These are phyloP conservation scores for Prototheca wickerhamii DNA, from an alignment of 163 green algal species.

Conservation along the genomic window DNA sequence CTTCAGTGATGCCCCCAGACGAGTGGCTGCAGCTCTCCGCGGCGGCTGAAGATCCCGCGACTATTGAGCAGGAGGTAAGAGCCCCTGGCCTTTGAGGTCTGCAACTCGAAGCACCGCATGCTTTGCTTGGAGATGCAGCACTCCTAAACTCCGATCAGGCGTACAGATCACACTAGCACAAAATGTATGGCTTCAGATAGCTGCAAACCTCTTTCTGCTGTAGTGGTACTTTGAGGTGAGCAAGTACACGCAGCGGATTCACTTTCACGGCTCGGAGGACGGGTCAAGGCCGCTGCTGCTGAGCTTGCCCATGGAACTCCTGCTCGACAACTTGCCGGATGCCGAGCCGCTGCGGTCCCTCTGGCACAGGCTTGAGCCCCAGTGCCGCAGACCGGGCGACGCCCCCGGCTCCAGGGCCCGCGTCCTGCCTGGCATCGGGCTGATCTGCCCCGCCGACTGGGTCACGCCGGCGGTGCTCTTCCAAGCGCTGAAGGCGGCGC, in stretches of 20 bases:
- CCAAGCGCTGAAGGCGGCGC: slow-evolving; percentile 38
- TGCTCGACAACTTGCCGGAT: background rate
- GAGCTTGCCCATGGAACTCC: slow-evolving; percentile 55
- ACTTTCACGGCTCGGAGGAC: slow-evolving; percentile 62
- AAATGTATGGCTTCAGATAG: background rate
- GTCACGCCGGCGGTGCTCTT: slow-evolving; percentile 15
- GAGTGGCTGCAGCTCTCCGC: too few species aligned
- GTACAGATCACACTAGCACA: background rate
- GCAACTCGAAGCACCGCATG: background rate
- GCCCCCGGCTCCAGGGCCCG: background rate
- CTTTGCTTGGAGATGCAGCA: background rate
- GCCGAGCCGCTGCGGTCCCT: background rate
- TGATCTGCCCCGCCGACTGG: slow-evolving; percentile 23
- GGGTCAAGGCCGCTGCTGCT: slow-evolving; percentile 49
- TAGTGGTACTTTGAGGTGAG: slow-evolving; percentile 69
- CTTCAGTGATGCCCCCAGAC: too few species aligned
- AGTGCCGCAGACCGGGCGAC: background rate
- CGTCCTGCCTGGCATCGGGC: slow-evolving; percentile 13
- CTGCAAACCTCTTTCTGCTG: background rate
- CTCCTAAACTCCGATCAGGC: background rate
- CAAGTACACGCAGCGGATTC: slow-evolving; percentile 62
- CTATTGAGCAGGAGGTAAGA: background rate
- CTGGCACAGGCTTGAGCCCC: slow-evolving; percentile 13
- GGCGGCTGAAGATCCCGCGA: too few species aligned
- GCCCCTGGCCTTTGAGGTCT: background rate